phyloP scores from a whole-genome alignment of 2,329 filamentous ascomycete genomes.

The Corniculantispora saksenae region DNA sequence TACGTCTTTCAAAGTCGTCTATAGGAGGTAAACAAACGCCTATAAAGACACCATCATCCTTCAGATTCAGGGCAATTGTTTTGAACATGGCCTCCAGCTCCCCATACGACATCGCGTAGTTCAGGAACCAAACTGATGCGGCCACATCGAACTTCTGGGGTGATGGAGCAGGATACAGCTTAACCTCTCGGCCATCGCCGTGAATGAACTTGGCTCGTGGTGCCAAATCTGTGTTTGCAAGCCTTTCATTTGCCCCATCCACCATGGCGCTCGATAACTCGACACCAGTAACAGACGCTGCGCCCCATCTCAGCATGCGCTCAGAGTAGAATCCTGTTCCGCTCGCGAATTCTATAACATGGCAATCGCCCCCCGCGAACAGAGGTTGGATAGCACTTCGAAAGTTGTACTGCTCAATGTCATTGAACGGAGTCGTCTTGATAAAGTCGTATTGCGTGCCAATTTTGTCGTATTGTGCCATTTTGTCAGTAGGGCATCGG shows the following conservation, averaged over 20 bases:
- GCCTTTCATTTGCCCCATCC: not conserved
- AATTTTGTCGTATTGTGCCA: not conserved
- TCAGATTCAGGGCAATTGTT: conserved; percentile 19
- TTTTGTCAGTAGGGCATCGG: not conserved
- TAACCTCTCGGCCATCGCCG: not conserved
- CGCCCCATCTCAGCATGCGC: conserved; percentile 15
- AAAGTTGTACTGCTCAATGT: not conserved
- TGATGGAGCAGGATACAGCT: not conserved
- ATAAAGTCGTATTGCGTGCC: not conserved
- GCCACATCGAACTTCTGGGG: conserved; percentile 14
- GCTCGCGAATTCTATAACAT: conserved; percentile 14
- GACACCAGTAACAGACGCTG: not conserved
- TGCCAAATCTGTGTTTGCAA: not conserved
- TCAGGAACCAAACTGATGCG: conserved; percentile 20
- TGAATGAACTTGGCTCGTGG: not conserved
- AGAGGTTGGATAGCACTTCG: not conserved
- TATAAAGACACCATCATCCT: conserved; percentile 17
- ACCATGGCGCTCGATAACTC: conserved; percentile 18
- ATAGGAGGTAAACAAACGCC: conserved; percentile 17
- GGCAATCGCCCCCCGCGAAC: not conserved
- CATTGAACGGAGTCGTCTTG: conserved; percentile 1
- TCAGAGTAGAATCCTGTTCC: conserved; percentile 18
- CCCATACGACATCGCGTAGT: conserved; percentile 11
- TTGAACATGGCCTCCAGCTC: conserved; percentile 20
- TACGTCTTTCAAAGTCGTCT: conserved; percentile 2